A percentile compares a stretch with the other conserved stretches of the same genome.
phyloP scores from a whole-genome alignment of 345 rosid species.

The Rhodamnia argentea region DNA sequence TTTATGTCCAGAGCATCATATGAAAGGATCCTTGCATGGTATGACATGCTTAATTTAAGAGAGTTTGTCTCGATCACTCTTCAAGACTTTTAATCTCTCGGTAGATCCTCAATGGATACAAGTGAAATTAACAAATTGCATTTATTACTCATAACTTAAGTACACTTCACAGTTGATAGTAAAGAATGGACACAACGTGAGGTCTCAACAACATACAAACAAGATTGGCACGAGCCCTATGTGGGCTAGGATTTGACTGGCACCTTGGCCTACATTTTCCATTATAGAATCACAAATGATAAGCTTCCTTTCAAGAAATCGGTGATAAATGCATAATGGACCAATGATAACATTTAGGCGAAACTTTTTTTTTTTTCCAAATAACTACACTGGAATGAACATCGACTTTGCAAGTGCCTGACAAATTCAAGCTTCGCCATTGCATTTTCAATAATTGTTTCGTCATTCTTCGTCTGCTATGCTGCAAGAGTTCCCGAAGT shows the following conservation, averaged over 20 bases:
- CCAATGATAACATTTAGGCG: neutral
- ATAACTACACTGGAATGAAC: neutral
- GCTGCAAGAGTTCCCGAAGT: constrained; percentile 27
- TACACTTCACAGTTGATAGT: neutral
- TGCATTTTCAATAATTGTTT: neutral
- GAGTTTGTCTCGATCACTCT: neutral
- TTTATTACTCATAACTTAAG: neutral
- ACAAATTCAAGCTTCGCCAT: neutral
- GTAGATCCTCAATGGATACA: neutral
- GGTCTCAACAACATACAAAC: neutral
- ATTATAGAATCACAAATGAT: neutral
- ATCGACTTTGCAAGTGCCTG: neutral
- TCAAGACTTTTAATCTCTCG: neutral
- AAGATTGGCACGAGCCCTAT: neutral
- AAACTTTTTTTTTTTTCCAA: neutral
- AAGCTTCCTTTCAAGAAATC: neutral
- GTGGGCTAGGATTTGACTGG: neutral
- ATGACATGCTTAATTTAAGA: neutral
- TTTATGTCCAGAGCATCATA: neutral
- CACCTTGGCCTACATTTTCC: neutral
- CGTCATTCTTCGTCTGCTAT: constrained; percentile 2
- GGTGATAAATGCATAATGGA: neutral
- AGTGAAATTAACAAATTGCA: neutral
- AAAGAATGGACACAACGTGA: neutral
- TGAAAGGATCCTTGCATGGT: neutral